Conservation (phyloP, 805 yeast genomes). For the Saccharomycopsis fibuligera region DNA sequence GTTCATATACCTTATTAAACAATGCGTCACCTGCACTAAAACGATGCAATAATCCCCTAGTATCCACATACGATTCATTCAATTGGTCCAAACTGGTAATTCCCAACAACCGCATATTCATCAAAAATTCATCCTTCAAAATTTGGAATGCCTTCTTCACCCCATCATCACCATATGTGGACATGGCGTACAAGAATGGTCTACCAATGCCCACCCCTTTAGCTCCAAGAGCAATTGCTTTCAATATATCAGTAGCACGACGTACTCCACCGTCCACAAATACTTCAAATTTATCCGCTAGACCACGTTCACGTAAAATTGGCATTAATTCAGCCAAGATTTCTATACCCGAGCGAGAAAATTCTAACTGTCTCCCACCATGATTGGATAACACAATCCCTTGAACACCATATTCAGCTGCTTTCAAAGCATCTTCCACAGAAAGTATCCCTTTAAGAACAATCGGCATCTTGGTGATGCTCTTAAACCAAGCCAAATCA, state of each 20-base stretch:
- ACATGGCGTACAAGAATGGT: constrained; percentile 58
- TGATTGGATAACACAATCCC: constrained; percentile 86
- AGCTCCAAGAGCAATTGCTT: constrained; percentile 65
- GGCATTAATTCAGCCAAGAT: constrained; percentile 62
- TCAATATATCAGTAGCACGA: constrained; percentile 60
- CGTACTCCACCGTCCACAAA: constrained; percentile 66
- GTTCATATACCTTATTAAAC: constrained; percentile 49
- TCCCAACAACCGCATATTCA: constrained; percentile 78
- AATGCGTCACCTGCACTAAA: constrained; percentile 44
- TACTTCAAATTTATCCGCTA: constrained; percentile 47
- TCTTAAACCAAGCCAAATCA: constrained; percentile 51
- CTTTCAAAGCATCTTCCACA: constrained; percentile 68
- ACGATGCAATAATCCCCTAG: constrained; percentile 37
- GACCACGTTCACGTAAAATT: constrained; percentile 36
- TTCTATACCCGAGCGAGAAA: constrained; percentile 70
- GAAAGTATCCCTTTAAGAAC: constrained; percentile 82
- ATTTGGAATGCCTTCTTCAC: constrained; percentile 54
- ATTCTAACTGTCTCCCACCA: constrained; percentile 87
- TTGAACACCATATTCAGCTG: constrained; percentile 62
- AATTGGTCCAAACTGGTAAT: constrained; percentile 56
- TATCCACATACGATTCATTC: constrained; percentile 56
- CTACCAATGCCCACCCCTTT: constrained; percentile 67
- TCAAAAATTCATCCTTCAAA: constrained; percentile 61
- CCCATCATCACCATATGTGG: constrained; percentile 59
- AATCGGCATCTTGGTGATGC: constrained; percentile 57